Conservation (phyloP, 257 asterid genomes). For the Plantago elongata region DNA sequence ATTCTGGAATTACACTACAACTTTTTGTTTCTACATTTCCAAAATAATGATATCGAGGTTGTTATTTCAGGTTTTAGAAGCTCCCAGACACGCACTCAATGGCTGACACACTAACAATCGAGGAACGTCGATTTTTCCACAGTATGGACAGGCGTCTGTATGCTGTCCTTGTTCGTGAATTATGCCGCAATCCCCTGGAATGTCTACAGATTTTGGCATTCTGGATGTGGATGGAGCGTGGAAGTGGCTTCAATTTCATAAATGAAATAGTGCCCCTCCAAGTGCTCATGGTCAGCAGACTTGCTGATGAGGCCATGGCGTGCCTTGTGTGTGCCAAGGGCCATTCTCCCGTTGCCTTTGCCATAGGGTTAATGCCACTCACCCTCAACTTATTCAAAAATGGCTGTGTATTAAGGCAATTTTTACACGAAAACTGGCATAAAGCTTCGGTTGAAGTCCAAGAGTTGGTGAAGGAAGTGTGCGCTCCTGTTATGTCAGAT, state of each 20-base stretch:
- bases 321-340: constrained; percentile 33
- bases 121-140: constrained; percentile 25
- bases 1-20: too few relatives aligned
- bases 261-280: constrained; percentile 23
- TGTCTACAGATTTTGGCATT: constrained; percentile 30
- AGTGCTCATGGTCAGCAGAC: constrained; percentile 16
- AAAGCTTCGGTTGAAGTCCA: constrained; percentile 12
- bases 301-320: constrained; percentile 35
- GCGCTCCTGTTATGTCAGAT: constrained; percentile 25
- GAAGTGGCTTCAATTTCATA: constrained; percentile 16
- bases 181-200: constrained; percentile 31
- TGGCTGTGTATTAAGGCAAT: constrained; percentile 20
- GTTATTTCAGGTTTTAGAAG: constrained; percentile 12
- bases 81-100: background rate
- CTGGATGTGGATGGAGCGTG: constrained; percentile 41
- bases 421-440: constrained; percentile 22
- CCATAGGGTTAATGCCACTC: constrained; percentile 23
- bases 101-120: constrained; percentile 14
- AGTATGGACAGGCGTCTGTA: constrained; percentile 31
- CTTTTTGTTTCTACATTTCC: too few relatives aligned
- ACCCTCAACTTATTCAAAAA: constrained; percentile 22
- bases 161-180: constrained; percentile 27
- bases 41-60: too few relatives aligned
- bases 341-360: background rate
- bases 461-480: constrained; percentile 25